Evolutionary conservation across 257 asterid genomes (phyloP).

Genomic region (Petrea volubilis): DNA sequence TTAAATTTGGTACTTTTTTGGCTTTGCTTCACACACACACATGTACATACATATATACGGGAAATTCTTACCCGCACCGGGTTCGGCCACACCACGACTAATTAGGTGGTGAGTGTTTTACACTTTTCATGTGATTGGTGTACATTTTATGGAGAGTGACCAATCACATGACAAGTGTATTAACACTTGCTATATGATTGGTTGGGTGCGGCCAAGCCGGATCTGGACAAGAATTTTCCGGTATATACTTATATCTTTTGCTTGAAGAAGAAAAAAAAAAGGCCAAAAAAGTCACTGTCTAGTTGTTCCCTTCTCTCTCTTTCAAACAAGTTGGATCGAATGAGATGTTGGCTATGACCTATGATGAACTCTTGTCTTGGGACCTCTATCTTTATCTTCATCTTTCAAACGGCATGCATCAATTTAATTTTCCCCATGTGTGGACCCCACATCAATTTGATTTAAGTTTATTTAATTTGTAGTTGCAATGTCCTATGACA

Average conservation of each 20-base stretch:
- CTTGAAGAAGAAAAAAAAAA: not conserved
- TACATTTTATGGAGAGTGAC: too few species aligned
- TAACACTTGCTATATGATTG: too few species aligned
- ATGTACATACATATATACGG: too few species aligned
- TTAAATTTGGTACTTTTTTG: not conserved
- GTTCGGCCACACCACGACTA: too few species aligned
- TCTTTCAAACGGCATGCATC: not conserved
- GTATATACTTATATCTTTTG: not conserved
- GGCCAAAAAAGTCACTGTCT: constrained; percentile 31
- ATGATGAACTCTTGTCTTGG: constrained; percentile 42
- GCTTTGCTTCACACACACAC: not conserved
- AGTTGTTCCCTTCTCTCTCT: constrained; percentile 45
- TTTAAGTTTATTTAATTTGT: not conserved
- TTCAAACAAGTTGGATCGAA: constrained; percentile 50
- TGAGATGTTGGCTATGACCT: constrained; percentile 37
- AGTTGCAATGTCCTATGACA: too few species aligned
- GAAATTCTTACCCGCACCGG: too few species aligned
- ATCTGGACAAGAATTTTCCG: too few species aligned
- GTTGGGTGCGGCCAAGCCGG: too few species aligned
- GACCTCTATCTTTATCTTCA: constrained; percentile 32
- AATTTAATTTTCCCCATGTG: not conserved
- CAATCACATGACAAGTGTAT: too few species aligned
- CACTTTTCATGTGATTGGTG: too few species aligned
- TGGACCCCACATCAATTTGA: constrained; percentile 13
- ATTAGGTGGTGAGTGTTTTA: too few species aligned